These are phyloP conservation scores for Colletotrichum horii DNA, from an alignment of 2,329 filamentous ascomycete genomes.

Conservation along the genomic window DNA sequence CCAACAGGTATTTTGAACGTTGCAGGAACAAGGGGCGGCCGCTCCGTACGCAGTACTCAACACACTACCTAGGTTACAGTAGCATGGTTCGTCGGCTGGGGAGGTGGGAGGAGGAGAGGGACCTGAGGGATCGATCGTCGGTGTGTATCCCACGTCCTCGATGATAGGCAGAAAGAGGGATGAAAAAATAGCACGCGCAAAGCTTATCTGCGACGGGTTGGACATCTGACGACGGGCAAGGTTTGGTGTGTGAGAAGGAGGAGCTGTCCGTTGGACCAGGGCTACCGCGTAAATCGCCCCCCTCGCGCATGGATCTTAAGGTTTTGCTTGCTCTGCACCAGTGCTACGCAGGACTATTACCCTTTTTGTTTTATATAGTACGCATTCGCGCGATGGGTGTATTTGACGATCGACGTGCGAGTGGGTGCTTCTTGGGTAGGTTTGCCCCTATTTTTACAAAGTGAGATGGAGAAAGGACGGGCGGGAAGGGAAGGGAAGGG, in stretches of 20 bases:
- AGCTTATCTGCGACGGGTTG: slow-evolving; percentile 10
- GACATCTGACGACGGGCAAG: background rate
- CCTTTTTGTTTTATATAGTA: too few relatives aligned
- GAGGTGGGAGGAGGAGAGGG: background rate
- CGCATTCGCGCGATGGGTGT: background rate
- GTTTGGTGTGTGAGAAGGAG: background rate
- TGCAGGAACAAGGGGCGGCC: background rate
- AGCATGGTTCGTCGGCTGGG: background rate
- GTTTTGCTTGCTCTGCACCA: background rate
- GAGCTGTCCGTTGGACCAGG: background rate
- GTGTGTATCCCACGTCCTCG: background rate
- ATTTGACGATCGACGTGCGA: background rate
- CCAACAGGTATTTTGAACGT: background rate
- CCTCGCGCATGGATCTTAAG: background rate
- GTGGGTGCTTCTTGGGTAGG: background rate
- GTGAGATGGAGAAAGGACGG: background rate
- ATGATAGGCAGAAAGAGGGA: background rate
- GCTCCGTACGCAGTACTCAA: background rate
- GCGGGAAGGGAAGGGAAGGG: too few relatives aligned
- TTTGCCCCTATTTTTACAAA: background rate
- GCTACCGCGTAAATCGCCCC: background rate
- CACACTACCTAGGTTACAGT: background rate
- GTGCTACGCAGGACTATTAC: background rate
- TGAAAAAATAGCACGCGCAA: background rate
- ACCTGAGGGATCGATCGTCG: background rate